phyloP scores from a whole-genome alignment of 148 eudicot genomes.

The Rhododendron williamsianum region DNA sequence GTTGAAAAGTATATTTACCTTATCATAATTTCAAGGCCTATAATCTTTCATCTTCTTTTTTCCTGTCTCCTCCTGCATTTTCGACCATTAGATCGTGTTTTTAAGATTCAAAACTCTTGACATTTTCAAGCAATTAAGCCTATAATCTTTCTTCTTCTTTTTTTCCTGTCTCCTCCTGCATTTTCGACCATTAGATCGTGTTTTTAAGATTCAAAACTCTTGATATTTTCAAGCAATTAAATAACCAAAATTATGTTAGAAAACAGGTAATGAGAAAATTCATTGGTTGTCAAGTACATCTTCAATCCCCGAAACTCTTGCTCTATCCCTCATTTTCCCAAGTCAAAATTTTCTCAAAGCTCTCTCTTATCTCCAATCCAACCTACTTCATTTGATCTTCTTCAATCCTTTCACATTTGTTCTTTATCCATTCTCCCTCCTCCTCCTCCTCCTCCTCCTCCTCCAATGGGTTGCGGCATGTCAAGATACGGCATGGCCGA shows the following conservation, averaged over 20 bases:
- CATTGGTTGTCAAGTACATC: background rate
- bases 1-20: background rate
- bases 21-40: background rate
- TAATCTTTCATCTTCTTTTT: background rate
- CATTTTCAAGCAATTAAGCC: background rate
- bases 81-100: too few species aligned
- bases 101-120: too few species aligned
- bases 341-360: background rate
- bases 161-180: too few species aligned
- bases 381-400: background rate
- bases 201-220: too few species aligned
- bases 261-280: background rate
- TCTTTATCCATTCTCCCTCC: background rate
- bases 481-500: background rate
- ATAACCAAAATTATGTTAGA: background rate
- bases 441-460: background rate
- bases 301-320: background rate
- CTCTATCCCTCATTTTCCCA: background rate
- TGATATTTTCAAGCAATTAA: background rate
- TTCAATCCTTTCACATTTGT: background rate
- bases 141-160: too few species aligned
- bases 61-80: background rate
- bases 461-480: background rate
- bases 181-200: too few species aligned
- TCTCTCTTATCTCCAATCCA: background rate